These are phyloP conservation scores for Hibiscus syriacus DNA, from an alignment of 345 rosid genomes.

Conservation along the genomic window DNA sequence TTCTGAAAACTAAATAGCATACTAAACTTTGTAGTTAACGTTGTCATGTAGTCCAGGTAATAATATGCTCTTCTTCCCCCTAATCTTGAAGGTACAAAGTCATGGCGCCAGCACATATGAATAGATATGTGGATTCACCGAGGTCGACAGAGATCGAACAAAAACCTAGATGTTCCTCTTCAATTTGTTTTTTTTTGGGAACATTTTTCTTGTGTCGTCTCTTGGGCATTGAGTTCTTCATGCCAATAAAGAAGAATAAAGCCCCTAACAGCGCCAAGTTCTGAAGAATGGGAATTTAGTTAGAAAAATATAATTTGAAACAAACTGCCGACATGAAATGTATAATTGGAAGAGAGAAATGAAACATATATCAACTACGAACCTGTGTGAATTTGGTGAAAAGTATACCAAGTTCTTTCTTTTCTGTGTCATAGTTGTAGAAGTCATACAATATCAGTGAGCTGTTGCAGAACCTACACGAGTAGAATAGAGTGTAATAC, in stretches of 20 bases:
- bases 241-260: constrained; percentile 64
- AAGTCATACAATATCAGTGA: constrained; percentile 50
- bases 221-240: constrained; percentile 67
- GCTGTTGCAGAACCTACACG: constrained; percentile 58
- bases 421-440: constrained; percentile 59
- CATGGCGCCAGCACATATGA: constrained; percentile 15
- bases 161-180: constrained; percentile 11
- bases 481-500: not conserved
- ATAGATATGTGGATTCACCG: not conserved
- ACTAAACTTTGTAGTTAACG: not conserved
- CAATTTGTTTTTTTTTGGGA: constrained; percentile 41
- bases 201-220: constrained; percentile 53
- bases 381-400: constrained; percentile 59
- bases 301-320: not conserved
- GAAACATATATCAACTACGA: not conserved
- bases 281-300: constrained; percentile 23
- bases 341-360: not conserved
- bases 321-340: not conserved
- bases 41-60: not conserved
- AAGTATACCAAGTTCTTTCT: constrained; percentile 43
- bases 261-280: constrained; percentile 71
- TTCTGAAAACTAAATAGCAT: constrained; percentile 3
- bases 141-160: constrained; percentile 5
- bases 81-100: constrained; percentile 4
- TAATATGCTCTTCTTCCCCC: not conserved